Evolutionary conservation across 139 green algal species (phyloP).

Genomic region (Chlamydomonas eustigma): DNA sequence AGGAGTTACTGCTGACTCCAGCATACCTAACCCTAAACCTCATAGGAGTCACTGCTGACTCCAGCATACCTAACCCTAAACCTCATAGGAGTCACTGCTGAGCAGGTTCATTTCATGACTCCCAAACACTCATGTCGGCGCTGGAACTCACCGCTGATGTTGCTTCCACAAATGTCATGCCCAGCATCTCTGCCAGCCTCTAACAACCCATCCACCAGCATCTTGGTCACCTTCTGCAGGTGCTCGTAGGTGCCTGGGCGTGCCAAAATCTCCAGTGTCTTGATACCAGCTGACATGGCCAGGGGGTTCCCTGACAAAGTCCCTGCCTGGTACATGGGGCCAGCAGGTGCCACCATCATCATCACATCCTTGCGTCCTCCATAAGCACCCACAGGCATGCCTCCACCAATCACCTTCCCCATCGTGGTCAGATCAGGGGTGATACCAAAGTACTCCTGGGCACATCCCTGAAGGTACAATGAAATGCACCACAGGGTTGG

Average conservation of each 20-base stretch:
- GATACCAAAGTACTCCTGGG: conserved; percentile 93
- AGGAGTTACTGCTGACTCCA: too few species aligned
- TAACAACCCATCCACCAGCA: conserved; percentile 91
- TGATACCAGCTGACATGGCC: conserved; percentile 94
- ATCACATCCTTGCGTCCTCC: conserved; percentile 95
- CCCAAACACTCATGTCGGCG: too few species aligned
- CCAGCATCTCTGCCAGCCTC: conserved; percentile 77
- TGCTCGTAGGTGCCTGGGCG: conserved; percentile 92
- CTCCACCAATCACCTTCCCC: conserved; percentile 99
- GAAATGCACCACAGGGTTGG: too few species aligned
- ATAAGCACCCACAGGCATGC: conserved; percentile 96
- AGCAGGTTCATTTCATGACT: background rate
- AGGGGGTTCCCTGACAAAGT: conserved; percentile 97
- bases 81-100: too few species aligned
- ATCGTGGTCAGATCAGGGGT: conserved; percentile 98
- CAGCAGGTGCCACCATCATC: conserved; percentile 93
- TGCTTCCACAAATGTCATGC: conserved; percentile 80
- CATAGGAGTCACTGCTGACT: too few species aligned
- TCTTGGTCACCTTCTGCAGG: conserved; percentile 76
- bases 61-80: too few species aligned
- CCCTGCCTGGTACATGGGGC: conserved; percentile 72
- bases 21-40: too few species aligned
- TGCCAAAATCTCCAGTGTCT: conserved; percentile 96
- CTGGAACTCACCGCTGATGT: conserved; percentile 73
- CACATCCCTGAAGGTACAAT: conserved; percentile 34